Evolutionary conservation across 164 flowering plant genomes (phyloP), one percentile per base, ranked within the genome.

Genomic region (Nymphaea thermarum): DNA sequence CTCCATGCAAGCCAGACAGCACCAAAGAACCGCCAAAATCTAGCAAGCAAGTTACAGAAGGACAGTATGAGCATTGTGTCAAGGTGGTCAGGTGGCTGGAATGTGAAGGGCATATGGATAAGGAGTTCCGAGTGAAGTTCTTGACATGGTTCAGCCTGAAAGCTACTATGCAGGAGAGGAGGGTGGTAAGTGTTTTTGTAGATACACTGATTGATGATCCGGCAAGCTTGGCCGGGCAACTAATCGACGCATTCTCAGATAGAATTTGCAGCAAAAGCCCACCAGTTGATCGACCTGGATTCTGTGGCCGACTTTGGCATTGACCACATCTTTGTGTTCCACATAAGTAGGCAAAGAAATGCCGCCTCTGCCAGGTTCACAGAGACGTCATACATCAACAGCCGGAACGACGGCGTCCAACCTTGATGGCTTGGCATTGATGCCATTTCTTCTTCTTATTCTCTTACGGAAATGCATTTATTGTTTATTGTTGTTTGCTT

Each of bases 91-190:
- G 85, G 63, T 81, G 80, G 86, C 71, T 91, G 44, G 97, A 91
- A 71, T 70, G 78, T 7, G 77, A 77, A 64, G 93, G 93, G 36
- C 82, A 84, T 72, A 83, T 91, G 36, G 81, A 78, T 18, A 74
- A 77, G 66, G 78, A 77, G 6, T 89, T 89, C 67, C 75, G 90
- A 55, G 81, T 86, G 68, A 89, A 83, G 71, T 85, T 91, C 69
- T 79, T 89, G 3, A 86, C 90, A 18, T 91, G 97, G 97, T 91
- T 85, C 72, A 85, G 92, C 82, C 71, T 86, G 79, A 85, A 78
- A 78, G 85, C 95, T 4, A 81, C 82, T 11, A 68, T 25, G 66
- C 82, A 84, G 64, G 87, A 89, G 61, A 80, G 82, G 43, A 77
- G 85, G 70, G 83, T 87, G 59, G 94, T 88, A 3, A 81, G 76